phyloP scores from a whole-genome alignment of 1,284 basidiomycete species.

The Naganishia liquefaciens region DNA sequence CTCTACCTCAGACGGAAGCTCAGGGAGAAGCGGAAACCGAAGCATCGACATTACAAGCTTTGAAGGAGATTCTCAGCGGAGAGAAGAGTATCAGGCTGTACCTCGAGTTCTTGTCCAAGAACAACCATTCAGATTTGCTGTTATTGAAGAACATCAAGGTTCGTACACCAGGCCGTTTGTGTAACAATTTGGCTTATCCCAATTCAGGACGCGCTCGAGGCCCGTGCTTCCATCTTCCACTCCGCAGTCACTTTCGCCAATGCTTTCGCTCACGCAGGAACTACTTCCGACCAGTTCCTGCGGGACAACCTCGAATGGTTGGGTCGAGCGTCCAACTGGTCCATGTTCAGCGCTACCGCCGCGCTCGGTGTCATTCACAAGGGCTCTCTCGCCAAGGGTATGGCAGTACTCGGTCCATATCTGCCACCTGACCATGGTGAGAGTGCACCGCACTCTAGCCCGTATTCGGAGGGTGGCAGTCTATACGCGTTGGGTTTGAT shows the following conservation, averaged over 20 bases:
- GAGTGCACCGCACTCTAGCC: slow-evolving; percentile 57
- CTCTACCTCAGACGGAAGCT: slow-evolving; percentile 31
- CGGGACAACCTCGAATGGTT: slow-evolving; percentile 95
- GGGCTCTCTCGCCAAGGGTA: slow-evolving; percentile 88
- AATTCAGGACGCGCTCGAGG: slow-evolving; percentile 80
- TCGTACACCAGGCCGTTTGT: slow-evolving; percentile 21
- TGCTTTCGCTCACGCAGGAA: slow-evolving; percentile 93
- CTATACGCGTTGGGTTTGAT: slow-evolving; percentile 92
- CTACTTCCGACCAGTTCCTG: slow-evolving; percentile 87
- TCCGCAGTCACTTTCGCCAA: slow-evolving; percentile 92
- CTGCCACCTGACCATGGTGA: slow-evolving; percentile 70
- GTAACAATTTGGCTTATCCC: neutral
- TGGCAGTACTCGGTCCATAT: slow-evolving; percentile 90
- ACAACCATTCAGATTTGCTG: slow-evolving; percentile 86
- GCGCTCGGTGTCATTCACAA: slow-evolving; percentile 95
- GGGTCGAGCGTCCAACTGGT: slow-evolving; percentile 89
- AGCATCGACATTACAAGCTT: slow-evolving; percentile 52
- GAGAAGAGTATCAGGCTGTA: slow-evolving; percentile 87
- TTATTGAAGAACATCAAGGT: slow-evolving; percentile 91
- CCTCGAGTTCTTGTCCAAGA: slow-evolving; percentile 88
- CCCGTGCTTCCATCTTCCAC: slow-evolving; percentile 93
- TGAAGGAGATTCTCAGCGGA: slow-evolving; percentile 79
- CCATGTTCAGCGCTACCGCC: slow-evolving; percentile 93
- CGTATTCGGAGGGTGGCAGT: slow-evolving; percentile 87
- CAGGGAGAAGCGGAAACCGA: slow-evolving; percentile 18